Conservation (phyloP, 345 rosid species). For the Excoecaria agallocha region DNA sequence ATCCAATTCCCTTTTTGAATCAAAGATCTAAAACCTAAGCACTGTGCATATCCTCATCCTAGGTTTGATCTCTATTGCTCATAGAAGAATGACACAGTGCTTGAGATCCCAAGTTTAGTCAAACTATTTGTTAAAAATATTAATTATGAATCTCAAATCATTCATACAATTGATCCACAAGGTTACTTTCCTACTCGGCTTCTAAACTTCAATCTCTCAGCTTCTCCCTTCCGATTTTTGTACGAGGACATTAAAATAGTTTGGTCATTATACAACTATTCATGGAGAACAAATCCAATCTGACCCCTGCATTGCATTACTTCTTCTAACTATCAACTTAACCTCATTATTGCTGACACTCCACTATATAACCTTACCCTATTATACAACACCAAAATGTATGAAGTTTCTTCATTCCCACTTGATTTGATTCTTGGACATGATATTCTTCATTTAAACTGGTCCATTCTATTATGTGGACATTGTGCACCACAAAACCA, state of each 20-base stretch:
- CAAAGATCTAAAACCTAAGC: too few species aligned
- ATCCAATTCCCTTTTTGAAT: slow-evolving; percentile 20
- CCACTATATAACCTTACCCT: not conserved
- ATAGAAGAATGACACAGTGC: not conserved
- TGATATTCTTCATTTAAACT: slow-evolving; percentile 4
- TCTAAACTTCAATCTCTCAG: slow-evolving; percentile 9
- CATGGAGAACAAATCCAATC: not conserved
- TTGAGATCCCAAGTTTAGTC: slow-evolving; percentile 1
- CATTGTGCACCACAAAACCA: slow-evolving; percentile 6
- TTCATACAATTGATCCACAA: slow-evolving; percentile 14
- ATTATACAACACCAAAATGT: slow-evolving; percentile 18
- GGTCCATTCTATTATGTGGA: slow-evolving; percentile 15
- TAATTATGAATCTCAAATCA: slow-evolving; percentile 13
- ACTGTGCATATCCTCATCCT: not conserved
- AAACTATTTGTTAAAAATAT: slow-evolving; percentile 2
- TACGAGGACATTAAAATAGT: not conserved
- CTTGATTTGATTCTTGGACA: not conserved
- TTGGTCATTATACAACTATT: slow-evolving; percentile 1
- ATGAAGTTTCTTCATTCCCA: not conserved
- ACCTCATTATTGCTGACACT: not conserved
- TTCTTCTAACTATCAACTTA: not conserved
- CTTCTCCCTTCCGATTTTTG: slow-evolving; percentile 7
- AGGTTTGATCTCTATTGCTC: slow-evolving; percentile 16
- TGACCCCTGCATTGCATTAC: not conserved
- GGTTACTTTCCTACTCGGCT: slow-evolving; percentile 16